A percentile compares a stretch with the other conserved stretches of the same genome.
These are phyloP conservation scores for Orbilia oligospora DNA, from an alignment of 2,329 filamentous ascomycete species.

Conservation along the genomic window DNA sequence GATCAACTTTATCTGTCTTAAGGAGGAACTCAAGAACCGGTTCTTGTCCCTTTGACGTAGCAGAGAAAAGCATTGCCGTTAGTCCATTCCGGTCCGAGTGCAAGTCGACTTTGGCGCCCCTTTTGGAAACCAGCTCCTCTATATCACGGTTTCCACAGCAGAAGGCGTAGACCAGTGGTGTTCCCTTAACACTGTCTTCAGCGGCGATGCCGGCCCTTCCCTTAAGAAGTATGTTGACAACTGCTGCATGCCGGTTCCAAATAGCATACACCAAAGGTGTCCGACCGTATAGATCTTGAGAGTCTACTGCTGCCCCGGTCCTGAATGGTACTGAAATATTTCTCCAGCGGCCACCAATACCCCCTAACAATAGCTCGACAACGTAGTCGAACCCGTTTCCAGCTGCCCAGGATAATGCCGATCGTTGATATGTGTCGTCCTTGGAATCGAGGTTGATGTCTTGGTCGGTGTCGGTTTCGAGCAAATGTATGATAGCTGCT, in stretches of 20 bases:
- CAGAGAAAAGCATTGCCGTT: neutral
- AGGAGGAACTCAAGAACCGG: neutral
- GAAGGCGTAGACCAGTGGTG: constrained; percentile 27
- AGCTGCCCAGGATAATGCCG: constrained; percentile 31
- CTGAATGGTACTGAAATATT: neutral
- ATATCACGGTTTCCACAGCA: neutral
- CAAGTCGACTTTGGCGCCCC: neutral
- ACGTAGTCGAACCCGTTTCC: constrained; percentile 21
- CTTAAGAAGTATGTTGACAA: constrained; percentile 7
- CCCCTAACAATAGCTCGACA: constrained; percentile 1
- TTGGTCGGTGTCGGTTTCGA: neutral
- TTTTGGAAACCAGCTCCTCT: neutral
- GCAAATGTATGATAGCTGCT: neutral
- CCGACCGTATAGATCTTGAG: constrained; percentile 10
- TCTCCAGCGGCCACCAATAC: constrained; percentile 11
- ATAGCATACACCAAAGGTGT: constrained; percentile 20
- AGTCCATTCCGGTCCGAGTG: neutral
- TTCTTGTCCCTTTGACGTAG: neutral
- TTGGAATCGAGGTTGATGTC: neutral
- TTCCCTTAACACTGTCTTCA: neutral
- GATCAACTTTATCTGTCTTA: neutral
- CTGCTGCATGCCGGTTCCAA: neutral
- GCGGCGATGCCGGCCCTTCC: neutral
- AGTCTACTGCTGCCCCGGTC: constrained; percentile 10
- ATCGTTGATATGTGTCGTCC: constrained; percentile 8